These are phyloP conservation scores for Aphanomyces cochlioides DNA, from an alignment of 352 stramenopile genomes.

Conservation along the genomic window DNA sequence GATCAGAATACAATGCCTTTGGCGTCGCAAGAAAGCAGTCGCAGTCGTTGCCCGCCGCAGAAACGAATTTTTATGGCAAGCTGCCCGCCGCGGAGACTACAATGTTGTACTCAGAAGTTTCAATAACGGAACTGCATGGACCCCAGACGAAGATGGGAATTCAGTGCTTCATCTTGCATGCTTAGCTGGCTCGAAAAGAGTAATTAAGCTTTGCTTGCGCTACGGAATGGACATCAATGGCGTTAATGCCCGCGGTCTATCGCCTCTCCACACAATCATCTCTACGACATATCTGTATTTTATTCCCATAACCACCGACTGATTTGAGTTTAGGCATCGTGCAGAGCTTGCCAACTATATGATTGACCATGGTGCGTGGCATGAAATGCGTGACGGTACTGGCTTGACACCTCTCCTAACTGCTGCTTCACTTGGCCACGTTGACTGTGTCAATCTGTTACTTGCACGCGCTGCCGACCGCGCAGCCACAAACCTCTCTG, in stretches of 20 bases:
- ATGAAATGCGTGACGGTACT: constrained; percentile 61
- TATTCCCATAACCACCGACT: not conserved
- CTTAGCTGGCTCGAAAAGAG: constrained; percentile 59
- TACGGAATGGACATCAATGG: constrained; percentile 67
- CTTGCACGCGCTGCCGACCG: constrained; percentile 56
- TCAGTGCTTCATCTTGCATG: constrained; percentile 67
- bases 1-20: constrained; percentile 52
- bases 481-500: constrained; percentile 42
- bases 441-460: constrained; percentile 60
- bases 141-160: constrained; percentile 59
- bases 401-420: constrained; percentile 63
- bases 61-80: constrained; percentile 58
- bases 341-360: constrained; percentile 67
- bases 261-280: constrained; percentile 67
- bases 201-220: constrained; percentile 81
- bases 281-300: constrained; percentile 32
- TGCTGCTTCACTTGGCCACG: constrained; percentile 53
- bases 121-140: constrained; percentile 45
- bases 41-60: constrained; percentile 39
- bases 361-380: constrained; percentile 82
- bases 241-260: constrained; percentile 53
- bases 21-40: constrained; percentile 45
- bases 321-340: constrained; percentile 33
- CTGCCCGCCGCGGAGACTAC: constrained; percentile 72
- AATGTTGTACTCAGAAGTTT: constrained; percentile 58